A percentile compares a stretch with the other conserved stretches of the same genome.
These are phyloP conservation scores for Paraphoma chrysanthemicola DNA, from an alignment of 2,329 filamentous ascomycete genomes.

Conservation along the genomic window DNA sequence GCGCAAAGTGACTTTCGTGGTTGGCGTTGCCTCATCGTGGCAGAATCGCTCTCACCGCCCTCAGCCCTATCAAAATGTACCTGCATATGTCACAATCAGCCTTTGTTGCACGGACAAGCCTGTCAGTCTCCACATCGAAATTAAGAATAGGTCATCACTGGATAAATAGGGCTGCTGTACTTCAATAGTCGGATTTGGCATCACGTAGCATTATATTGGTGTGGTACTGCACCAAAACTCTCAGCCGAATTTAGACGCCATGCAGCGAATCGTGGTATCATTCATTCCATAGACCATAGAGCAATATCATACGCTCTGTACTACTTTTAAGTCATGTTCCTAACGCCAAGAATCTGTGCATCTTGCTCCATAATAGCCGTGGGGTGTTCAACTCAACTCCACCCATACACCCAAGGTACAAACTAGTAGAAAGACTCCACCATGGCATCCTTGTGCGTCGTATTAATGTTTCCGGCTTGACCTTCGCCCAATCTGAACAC, in stretches of 20 bases:
- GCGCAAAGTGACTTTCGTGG: constrained; percentile 17
- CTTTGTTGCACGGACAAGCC: no score
- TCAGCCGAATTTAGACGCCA: background rate
- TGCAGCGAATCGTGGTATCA: constrained; percentile 26
- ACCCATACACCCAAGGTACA: background rate
- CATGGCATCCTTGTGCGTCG: constrained; percentile 93
- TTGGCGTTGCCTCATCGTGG: constrained; percentile 21
- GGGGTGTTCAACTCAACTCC: no score
- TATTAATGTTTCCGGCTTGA: constrained; percentile 77
- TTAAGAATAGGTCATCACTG: background rate
- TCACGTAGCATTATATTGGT: no score
- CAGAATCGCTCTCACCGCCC: constrained; percentile 36
- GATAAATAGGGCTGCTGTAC: background rate
- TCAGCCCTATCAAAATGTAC: constrained; percentile 34
- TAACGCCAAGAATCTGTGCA: constrained; percentile 5
- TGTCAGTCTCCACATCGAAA: no score
- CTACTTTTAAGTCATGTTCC: constrained; percentile 4
- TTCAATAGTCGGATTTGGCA: background rate
- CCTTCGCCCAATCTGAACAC: constrained; percentile 95
- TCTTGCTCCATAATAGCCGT: no score
- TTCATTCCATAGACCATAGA: constrained; percentile 28
- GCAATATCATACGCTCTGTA: constrained; percentile 23
- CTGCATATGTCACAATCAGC: constrained; percentile 17
- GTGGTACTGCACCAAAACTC: no score
- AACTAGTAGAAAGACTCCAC: constrained; percentile 96